A percentile compares a stretch with the other conserved stretches of the same genome.
Conservation (phyloP, 495 filamentous ascomycete genomes). For the Penicillium antarcticum region DNA sequence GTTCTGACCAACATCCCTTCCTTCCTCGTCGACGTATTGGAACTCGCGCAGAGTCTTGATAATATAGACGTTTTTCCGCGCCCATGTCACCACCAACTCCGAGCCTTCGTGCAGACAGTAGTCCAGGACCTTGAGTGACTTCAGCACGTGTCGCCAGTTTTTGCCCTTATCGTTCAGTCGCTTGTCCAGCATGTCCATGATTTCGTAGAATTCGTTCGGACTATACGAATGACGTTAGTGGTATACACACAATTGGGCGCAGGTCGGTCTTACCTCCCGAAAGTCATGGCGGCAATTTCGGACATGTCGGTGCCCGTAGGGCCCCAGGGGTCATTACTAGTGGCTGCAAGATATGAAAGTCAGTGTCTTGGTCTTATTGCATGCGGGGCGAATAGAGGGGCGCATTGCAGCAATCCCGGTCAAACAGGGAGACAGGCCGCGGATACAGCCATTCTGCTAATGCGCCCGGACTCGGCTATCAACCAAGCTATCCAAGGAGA, state of each 20-base stretch:
- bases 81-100: constrained; percentile 96
- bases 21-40: constrained; percentile 91
- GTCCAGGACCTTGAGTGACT: constrained; percentile 95
- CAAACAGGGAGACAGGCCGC: neutral
- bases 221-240: constrained; percentile 41
- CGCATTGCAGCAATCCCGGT: constrained; percentile 3
- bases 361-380: constrained; percentile 1
- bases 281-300: constrained; percentile 96
- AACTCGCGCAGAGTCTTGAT: constrained; percentile 99
- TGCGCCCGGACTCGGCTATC: neutral
- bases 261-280: constrained; percentile 71
- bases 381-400: constrained; percentile 2
- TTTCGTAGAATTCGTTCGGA: constrained; percentile 97
- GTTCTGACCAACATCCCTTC: constrained; percentile 91
- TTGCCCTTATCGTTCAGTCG: constrained; percentile 99
- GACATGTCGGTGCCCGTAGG: constrained; percentile 98
- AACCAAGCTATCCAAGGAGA: neutral
- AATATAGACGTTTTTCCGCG: constrained; percentile 94
- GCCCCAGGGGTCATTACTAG: constrained; percentile 99
- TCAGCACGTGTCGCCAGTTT: constrained; percentile 99
- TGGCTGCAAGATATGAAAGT: constrained; percentile 55
- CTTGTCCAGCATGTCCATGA: constrained; percentile 99
- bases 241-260: neutral
- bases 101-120: constrained; percentile 98
- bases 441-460: constrained; percentile 10